Base-by-base conservation (phyloP, 495 filamentous ascomycete genomes). In the Aspergillus indologenus region DNA sequence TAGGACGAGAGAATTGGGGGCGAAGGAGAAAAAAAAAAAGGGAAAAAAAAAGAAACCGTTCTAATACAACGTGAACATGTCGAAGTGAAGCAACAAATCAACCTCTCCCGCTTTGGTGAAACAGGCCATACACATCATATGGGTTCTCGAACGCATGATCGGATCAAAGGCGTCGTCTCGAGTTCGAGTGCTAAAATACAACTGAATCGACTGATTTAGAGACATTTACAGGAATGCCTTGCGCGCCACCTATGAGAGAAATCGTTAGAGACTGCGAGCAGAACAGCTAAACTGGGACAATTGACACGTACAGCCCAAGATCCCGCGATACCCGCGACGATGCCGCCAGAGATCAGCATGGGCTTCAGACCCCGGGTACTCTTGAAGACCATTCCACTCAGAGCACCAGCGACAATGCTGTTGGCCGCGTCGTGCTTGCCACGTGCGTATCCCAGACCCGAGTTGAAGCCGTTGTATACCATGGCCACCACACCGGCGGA, bases 321-420 rank as follows among this genome's bases (percentile, higher is more conserved):
- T 56, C 90, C 93, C 31, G 94, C 94, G 56, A 90, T 82, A 17
- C 84, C 79, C 44, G 87, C 94, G 58, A 97, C 91, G 52, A 98
- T 85, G 60, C 87, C 87, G 40, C 91, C 89, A 26, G 90, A 95
- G 66, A 96, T 94, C 81, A 91, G 76, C 92, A 98, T 96, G 22
- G 91, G 91, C 78, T 87, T 85, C 26, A 92, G 40, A 12, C 94
- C 94, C 66, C 88, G 84, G 17, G 95, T 97, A 66, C 91, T 93
- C 84, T 96, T 98, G 77, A 97, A 98, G 34, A 98, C 59, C 85
- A 91, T 91, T 48, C 94, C 94, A 66, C 91, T 94, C 58, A 98
- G 65, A 5, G 79, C 88, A 45, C 94, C 94, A 3, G 92, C 92
- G 20, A 81, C 70, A 57, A 98, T 82, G 53, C 90, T 92, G 74